These are phyloP conservation scores for Vicia villosa DNA, from an alignment of 306 rosid genomes.

Conservation along the genomic window DNA sequence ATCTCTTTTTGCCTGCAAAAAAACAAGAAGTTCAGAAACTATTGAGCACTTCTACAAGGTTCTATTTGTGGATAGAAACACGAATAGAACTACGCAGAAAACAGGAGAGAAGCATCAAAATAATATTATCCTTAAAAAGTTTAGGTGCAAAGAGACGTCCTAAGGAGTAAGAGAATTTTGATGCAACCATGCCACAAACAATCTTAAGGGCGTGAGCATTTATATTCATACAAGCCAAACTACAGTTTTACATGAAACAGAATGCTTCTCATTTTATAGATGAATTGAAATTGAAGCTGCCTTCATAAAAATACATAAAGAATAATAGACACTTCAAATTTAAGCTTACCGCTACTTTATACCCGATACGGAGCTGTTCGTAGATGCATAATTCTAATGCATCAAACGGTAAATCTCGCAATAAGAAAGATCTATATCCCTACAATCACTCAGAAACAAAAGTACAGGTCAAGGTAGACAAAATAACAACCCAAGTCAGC, in stretches of 20 bases:
- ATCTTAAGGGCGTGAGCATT: not conserved
- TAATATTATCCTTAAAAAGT: not conserved
- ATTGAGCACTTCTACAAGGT: not conserved
- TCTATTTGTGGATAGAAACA: not conserved
- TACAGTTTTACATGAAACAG: not conserved
- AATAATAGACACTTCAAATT: constrained; percentile 19
- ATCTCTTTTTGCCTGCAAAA: constrained; percentile 64
- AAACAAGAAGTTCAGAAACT: constrained; percentile 6
- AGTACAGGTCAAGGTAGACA: constrained; percentile 20
- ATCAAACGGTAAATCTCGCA: constrained; percentile 89
- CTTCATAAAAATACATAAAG: constrained; percentile 24
- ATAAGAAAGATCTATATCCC: constrained; percentile 80
- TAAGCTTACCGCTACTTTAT: constrained; percentile 67
- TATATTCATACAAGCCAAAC: not conserved
- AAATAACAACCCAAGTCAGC: constrained; percentile 11
- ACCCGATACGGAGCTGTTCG: constrained; percentile 80
- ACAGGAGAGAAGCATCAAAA: not conserved
- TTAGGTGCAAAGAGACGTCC: not conserved
- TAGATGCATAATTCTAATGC: constrained; percentile 78
- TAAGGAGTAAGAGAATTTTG: not conserved
- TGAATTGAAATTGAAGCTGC: not conserved
- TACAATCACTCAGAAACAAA: constrained; percentile 37
- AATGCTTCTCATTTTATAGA: constrained; percentile 9
- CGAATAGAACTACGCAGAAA: not conserved
- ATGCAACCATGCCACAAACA: not conserved